Conservation (phyloP, 2,329 filamentous ascomycete species). For the Cladophialophora bantiana region DNA sequence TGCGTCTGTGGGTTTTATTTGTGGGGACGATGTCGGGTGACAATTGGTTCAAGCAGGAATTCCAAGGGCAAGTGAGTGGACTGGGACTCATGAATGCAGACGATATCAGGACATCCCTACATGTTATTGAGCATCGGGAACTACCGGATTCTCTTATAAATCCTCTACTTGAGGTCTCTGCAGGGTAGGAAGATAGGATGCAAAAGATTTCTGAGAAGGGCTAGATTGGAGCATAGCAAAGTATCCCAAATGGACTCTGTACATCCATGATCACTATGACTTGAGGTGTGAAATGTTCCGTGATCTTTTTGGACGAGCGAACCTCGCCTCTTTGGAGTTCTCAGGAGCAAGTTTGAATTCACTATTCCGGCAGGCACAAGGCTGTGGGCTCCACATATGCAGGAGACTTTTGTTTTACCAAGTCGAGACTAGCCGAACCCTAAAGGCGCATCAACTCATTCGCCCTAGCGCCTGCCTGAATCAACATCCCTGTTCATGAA, state of each 20-base stretch:
- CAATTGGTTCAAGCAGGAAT: conserved; percentile 21
- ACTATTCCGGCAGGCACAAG: neutral
- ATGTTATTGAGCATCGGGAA: conserved; percentile 2
- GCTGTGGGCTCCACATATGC: conserved; percentile 11
- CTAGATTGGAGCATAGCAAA: neutral
- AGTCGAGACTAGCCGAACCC: neutral
- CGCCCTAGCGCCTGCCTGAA: conserved; percentile 1
- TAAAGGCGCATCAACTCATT: neutral
- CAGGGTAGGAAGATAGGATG: neutral
- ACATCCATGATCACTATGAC: neutral
- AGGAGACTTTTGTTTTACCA: conserved; percentile 18
- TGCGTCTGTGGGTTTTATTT: conserved; percentile 20
- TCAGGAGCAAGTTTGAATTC: too few relatives aligned
- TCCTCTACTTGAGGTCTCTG: neutral
- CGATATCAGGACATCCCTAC: neutral
- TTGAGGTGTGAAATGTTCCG: neutral
- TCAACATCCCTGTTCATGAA: neutral
- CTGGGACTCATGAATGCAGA: neutral
- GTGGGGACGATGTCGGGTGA: conserved; percentile 18
- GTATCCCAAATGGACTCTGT: neutral
- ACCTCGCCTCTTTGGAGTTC: neutral
- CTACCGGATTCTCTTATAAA: neutral
- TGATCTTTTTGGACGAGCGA: neutral
- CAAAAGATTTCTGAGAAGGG: neutral
- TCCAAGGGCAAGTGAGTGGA: conserved; percentile 5